Percentiles rank a stretch among this genome's conserved stretches.
phyloP scores from a whole-genome alignment of 495 filamentous ascomycete species.

The Margaritispora aquatica region DNA sequence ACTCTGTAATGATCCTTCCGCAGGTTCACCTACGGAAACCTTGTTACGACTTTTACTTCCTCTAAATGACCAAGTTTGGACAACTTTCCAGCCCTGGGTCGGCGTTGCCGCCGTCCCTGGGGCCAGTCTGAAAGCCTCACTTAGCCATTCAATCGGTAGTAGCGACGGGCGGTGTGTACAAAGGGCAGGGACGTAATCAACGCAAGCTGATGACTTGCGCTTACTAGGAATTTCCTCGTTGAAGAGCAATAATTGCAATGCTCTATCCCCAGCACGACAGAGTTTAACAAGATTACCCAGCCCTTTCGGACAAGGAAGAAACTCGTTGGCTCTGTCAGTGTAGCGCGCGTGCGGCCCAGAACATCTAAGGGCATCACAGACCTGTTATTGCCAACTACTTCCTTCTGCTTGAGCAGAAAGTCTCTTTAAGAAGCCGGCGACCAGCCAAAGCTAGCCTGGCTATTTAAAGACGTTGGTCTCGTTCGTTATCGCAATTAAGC shows the following conservation, averaged over 20 bases:
- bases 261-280: constrained; percentile 70
- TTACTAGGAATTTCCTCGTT: constrained; percentile 74
- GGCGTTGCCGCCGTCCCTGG: constrained; percentile 57
- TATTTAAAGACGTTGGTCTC: constrained; percentile 76
- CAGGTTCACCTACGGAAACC: constrained; percentile 7
- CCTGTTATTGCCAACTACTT: constrained; percentile 68
- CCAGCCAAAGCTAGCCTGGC: constrained; percentile 56
- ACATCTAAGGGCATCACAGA: constrained; percentile 69
- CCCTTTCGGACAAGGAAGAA: constrained; percentile 62
- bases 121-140: constrained; percentile 67
- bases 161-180: constrained; percentile 70
- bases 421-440: constrained; percentile 64
- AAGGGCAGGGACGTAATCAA: constrained; percentile 71
- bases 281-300: constrained; percentile 73
- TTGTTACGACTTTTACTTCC: constrained; percentile 8
- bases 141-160: constrained; percentile 73
- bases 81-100: constrained; percentile 51
- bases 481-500: constrained; percentile 73
- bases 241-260: constrained; percentile 79
- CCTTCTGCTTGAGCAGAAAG: constrained; percentile 64
- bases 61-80: constrained; percentile 8
- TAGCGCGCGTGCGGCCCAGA: constrained; percentile 68
- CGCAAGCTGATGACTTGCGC: constrained; percentile 67
- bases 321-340: constrained; percentile 68
- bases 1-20: constrained; percentile 2